These are phyloP conservation scores for Paraleonurus japonicus DNA, from an alignment of 257 asterid genomes.

Conservation along the genomic window DNA sequence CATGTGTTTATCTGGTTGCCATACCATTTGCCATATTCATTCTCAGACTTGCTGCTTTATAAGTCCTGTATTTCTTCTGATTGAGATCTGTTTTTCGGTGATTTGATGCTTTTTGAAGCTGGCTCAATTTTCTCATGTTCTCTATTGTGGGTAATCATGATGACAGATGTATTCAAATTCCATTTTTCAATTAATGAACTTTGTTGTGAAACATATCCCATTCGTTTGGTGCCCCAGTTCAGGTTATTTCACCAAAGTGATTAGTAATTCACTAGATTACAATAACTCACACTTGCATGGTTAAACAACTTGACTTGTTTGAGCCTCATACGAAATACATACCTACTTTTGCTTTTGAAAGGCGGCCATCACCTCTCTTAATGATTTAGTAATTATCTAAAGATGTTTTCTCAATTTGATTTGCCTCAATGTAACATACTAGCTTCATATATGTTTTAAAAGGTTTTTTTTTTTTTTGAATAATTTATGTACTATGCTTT, in stretches of 20 bases:
- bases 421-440: background rate
- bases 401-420: background rate
- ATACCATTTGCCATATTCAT: background rate
- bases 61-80: background rate
- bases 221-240: background rate
- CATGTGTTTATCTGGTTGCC: background rate
- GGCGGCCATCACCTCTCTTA: background rate
- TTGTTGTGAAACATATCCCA: background rate
- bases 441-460: background rate
- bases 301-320: background rate
- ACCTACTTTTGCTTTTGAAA: background rate
- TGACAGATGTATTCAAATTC: background rate
- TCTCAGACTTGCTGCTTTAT: background rate
- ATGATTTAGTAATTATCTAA: background rate
- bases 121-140: background rate
- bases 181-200: background rate
- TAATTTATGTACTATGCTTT: constrained; percentile 20
- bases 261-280: background rate
- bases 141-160: background rate
- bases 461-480: background rate
- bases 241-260: background rate
- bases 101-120: background rate
- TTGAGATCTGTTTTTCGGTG: background rate
- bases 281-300: background rate
- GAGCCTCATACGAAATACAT: background rate